phyloP scores from a whole-genome alignment of 2,329 filamentous ascomycete species.

The Aspergillus spinulosporus region DNA sequence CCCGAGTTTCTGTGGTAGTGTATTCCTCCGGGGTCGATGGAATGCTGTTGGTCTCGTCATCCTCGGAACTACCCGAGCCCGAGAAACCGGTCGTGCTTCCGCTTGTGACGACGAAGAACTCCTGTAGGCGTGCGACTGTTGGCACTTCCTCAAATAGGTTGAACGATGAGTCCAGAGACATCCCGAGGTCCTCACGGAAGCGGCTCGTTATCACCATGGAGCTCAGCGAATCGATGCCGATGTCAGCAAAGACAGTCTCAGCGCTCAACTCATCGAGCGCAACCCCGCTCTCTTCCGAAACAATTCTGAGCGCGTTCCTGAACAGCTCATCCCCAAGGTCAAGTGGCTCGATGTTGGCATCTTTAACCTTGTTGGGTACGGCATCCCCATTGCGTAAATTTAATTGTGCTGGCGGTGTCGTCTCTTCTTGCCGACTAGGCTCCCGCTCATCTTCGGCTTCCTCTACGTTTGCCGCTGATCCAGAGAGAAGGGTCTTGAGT shows the following conservation, averaged over 20 bases:
- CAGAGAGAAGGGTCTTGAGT: too few relatives aligned
- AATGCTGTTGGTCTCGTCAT: neutral
- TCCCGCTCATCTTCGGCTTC: too few relatives aligned
- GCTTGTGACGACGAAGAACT: neutral
- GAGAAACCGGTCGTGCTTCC: neutral
- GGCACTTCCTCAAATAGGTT: constrained; percentile 1
- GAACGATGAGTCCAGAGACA: constrained; percentile 1
- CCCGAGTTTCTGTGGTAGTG: neutral
- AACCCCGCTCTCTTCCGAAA: constrained; percentile 22
- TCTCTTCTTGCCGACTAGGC: too few relatives aligned
- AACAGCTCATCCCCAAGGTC: neutral
- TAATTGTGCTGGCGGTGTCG: too few relatives aligned
- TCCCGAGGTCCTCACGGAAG: constrained; percentile 17
- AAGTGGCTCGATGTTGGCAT: neutral
- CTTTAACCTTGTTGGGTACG: too few relatives aligned
- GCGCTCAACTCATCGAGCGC: constrained; percentile 11
- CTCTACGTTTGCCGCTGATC: too few relatives aligned
- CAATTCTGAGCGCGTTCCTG: constrained; percentile 14
- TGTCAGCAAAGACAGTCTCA: constrained; percentile 17
- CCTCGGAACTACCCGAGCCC: neutral
- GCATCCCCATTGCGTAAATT: too few relatives aligned
- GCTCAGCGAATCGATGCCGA: constrained; percentile 19
- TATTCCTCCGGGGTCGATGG: neutral
- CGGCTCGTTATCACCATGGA: constrained; percentile 17
- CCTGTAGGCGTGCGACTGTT: neutral